Base-by-base conservation (phyloP, 768 basidiomycete genomes). In the Nidula microcarpa region DNA sequence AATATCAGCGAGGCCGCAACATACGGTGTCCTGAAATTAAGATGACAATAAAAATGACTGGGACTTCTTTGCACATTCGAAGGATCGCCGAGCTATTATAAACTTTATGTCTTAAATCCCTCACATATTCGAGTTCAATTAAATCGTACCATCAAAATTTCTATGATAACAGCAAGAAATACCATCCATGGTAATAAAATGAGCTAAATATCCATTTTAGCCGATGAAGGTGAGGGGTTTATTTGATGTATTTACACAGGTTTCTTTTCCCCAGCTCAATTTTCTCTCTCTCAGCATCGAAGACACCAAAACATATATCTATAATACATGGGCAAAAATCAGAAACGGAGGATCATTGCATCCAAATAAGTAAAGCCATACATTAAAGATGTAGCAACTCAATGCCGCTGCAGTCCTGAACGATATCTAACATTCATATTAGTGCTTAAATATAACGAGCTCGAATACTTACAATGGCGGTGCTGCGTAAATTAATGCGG, bases 31-130 rank as follows among this genome's bases (percentile, higher is more conserved):
- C 17, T 14, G 41, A 35, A 30, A 11, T 11, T 36, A 10, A 50
- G 48, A 41, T 54, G 53, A 30, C 53, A 54, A 16, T 54, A 54
- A 39, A 50, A 54, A 9, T 46, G 43, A 45, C 39, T 54, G 5
- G 7, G 18, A 13, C 48, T 45, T 4, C 53, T 48, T 16, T 50
- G 43, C 23, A 54, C 49, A 16, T 6, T 23, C 14, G 9, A 55
- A 33, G n/a, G 41, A 43, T n/a, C 48, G 44, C 11, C 49, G 44
- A 17, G 49, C 43, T 16, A 50, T 45, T 36, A 46, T 32, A n/a
- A 50, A 37, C 53, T 50, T 17, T 34, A 3, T 18, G 33, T 1
- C 36, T 49, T 36, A 49, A 43, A 1, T 11, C n/a, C n/a, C n/a
- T n/a, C n/a, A n/a, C 7, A 11, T n/a, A 5, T 18, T 5, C 14